Evolutionary conservation across 345 rosid genomes (phyloP).

Genomic region (Eucalyptus marginata): DNA sequence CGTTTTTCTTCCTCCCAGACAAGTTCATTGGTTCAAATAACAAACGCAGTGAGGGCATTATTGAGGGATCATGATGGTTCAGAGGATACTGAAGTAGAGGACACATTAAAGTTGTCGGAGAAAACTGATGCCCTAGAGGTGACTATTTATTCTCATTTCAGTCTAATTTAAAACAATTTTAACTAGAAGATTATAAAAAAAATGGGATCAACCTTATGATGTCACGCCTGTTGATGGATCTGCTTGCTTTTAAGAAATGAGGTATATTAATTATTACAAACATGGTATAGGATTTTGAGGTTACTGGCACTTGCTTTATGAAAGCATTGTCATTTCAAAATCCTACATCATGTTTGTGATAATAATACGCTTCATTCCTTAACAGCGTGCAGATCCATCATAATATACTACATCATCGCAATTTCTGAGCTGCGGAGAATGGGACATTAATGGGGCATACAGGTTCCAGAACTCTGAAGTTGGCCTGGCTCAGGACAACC

Average conservation of each 20-base stretch:
- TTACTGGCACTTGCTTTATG: neutral
- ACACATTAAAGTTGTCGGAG: conserved; percentile 34
- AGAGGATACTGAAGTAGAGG: conserved; percentile 36
- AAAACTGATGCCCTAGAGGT: conserved; percentile 85
- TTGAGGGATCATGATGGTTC: conserved; percentile 34
- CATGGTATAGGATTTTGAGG: neutral
- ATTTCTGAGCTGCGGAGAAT: neutral
- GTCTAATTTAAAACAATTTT: neutral
- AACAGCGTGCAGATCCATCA: neutral
- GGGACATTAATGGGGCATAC: neutral
- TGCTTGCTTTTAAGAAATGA: neutral
- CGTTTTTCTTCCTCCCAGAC: conserved; percentile 38
- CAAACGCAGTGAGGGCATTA: conserved; percentile 46
- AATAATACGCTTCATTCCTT: neutral
- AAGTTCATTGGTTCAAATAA: conserved; percentile 63
- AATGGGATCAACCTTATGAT: neutral
- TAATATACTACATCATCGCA: neutral
- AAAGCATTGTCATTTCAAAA: neutral
- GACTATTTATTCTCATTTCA: neutral
- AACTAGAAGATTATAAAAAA: neutral
- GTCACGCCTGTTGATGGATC: neutral
- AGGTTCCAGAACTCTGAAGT: neutral
- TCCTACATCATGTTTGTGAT: neutral
- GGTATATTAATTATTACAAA: neutral
- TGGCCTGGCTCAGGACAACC: neutral